Conservation (phyloP, 1,284 basidiomycete genomes). For the Ustilago trichophora region DNA sequence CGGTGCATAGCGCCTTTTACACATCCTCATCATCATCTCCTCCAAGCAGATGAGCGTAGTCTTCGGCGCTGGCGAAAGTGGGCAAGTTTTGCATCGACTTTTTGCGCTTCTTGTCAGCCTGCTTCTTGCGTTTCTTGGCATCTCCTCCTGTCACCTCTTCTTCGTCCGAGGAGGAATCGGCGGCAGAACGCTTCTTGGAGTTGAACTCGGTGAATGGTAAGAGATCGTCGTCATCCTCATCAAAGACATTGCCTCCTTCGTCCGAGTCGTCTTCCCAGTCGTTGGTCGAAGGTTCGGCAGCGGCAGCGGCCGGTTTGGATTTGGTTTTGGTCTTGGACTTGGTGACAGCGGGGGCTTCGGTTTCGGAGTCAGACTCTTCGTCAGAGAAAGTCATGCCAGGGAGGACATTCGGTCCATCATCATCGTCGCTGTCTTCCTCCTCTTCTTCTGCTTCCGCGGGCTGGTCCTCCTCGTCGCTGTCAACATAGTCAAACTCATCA, state of each 20-base stretch:
- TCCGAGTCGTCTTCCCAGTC: constrained; percentile 40
- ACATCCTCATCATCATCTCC: constrained; percentile 73
- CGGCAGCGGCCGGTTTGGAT: no score
- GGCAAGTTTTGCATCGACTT: constrained; percentile 77
- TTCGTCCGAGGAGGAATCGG: constrained; percentile 8
- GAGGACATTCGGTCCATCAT: constrained; percentile 28
- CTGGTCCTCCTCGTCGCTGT: constrained; percentile 36
- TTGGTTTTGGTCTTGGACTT: background rate
- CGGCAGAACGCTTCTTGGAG: constrained; percentile 25
- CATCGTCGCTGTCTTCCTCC: constrained; percentile 28
- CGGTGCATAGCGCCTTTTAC: no score
- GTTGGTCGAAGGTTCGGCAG: constrained; percentile 2
- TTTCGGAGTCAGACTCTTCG: constrained; percentile 12
- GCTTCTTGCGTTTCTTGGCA: constrained; percentile 53
- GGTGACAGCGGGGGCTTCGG: background rate
- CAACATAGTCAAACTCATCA: constrained; percentile 48
- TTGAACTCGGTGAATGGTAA: constrained; percentile 56
- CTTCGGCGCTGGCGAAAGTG: constrained; percentile 92
- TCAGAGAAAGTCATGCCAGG: constrained; percentile 50
- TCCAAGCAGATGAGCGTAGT: constrained; percentile 86
- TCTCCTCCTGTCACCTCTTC: constrained; percentile 34
- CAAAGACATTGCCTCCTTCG: constrained; percentile 55
- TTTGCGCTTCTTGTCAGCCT: constrained; percentile 71
- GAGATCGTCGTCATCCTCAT: constrained; percentile 65
- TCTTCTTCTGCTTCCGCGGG: constrained; percentile 41